Percentiles rank a stretch among this genome's conserved stretches.
Conservation (phyloP, 305 asterid genomes). For the Fraxinus dipetala region DNA sequence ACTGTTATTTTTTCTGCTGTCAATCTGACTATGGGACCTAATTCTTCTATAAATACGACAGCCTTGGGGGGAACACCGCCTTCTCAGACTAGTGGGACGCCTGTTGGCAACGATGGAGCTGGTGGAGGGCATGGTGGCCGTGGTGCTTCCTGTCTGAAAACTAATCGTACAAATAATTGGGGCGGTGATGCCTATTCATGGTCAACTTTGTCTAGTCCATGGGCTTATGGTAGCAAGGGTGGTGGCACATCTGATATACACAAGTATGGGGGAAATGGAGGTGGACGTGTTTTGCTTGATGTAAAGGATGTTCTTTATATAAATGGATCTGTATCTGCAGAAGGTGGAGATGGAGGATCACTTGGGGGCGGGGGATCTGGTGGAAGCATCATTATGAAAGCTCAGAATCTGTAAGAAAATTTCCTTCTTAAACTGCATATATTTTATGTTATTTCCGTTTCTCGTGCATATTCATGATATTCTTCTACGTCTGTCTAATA, state of each 20-base stretch:
- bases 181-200: constrained; percentile 97
- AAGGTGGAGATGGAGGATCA: constrained; percentile 90
- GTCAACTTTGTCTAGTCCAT: constrained; percentile 70
- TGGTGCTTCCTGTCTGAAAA: constrained; percentile 90
- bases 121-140: constrained; percentile 99
- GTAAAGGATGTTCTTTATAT: constrained; percentile 56
- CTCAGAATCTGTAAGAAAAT: constrained; percentile 81
- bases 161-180: constrained; percentile 63
- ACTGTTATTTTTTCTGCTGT: constrained; percentile 56
- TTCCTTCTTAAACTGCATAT: constrained; percentile 30
- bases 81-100: constrained; percentile 93
- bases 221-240: constrained; percentile 93
- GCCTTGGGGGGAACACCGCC: constrained; percentile 86
- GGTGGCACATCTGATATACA: constrained; percentile 70
- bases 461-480: neutral
- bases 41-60: constrained; percentile 71
- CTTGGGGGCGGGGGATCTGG: constrained; percentile 98
- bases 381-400: constrained; percentile 68
- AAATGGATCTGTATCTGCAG: constrained; percentile 84
- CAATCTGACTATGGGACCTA: constrained; percentile 59
- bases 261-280: constrained; percentile 87
- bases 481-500: neutral
- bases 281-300: constrained; percentile 75
- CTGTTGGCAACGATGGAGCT: constrained; percentile 83
- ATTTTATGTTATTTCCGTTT: neutral